Conservation (phyloP, 176 grass and related monocot genomes). For the Echinochloa phyllopogon region DNA sequence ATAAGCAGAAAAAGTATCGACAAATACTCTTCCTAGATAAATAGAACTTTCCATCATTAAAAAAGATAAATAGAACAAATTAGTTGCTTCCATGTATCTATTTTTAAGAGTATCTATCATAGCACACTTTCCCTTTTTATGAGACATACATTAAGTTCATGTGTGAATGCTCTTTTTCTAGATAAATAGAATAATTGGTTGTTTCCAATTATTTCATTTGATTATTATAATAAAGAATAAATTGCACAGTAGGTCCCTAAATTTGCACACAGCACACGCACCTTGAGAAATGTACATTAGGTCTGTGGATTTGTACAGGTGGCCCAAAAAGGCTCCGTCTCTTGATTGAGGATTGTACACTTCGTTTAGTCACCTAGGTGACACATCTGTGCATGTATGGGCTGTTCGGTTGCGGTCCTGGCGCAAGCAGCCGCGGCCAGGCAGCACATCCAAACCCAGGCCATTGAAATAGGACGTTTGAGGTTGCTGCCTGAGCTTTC, state of each 20-base stretch:
- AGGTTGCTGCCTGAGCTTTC: too few species aligned
- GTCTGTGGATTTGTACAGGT: not conserved
- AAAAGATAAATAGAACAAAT: not conserved
- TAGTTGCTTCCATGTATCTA: not conserved
- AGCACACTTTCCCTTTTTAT: not conserved
- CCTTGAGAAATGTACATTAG: conserved; percentile 13
- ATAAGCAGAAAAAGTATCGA: not conserved
- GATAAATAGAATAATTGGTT: not conserved
- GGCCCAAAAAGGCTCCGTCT: not conserved
- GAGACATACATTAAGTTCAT: not conserved
- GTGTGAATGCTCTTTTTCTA: not conserved
- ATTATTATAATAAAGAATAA: not conserved
- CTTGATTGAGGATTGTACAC: not conserved
- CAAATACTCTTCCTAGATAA: not conserved
- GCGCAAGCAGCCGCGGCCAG: too few species aligned
- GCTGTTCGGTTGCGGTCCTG: too few species aligned
- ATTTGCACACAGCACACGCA: not conserved
- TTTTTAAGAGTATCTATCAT: conserved; percentile 3
- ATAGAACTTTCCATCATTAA: not conserved
- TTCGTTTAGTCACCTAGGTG: not conserved
- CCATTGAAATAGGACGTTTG: too few species aligned
- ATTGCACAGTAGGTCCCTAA: not conserved
- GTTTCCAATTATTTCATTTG: not conserved
- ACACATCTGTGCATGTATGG: not conserved
- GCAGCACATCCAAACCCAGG: too few species aligned